phyloP scores from a whole-genome alignment of 2,329 filamentous ascomycete species.

The Cadophora gregata region DNA sequence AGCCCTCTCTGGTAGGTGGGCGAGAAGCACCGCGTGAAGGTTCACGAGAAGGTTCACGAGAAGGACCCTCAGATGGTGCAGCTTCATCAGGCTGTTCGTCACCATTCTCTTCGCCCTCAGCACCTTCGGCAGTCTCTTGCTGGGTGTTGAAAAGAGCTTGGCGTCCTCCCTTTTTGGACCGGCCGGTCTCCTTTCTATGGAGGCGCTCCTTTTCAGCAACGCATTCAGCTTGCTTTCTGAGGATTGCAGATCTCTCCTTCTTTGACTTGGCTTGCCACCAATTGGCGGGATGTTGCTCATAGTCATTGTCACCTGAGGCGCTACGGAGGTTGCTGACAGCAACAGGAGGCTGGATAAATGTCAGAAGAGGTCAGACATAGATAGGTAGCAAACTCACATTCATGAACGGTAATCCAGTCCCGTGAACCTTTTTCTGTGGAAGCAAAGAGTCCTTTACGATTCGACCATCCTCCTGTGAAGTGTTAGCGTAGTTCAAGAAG shows the following conservation, averaged over 20 bases:
- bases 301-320: constrained; percentile 28
- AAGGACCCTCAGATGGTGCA: background rate
- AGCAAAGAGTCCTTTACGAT: constrained; percentile 13
- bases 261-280: constrained; percentile 30
- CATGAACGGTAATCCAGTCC: constrained; percentile 24
- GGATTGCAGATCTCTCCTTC: constrained; percentile 18
- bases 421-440: constrained; percentile 26
- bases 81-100: constrained; percentile 22
- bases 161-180: constrained; percentile 14
- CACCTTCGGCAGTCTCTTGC: constrained; percentile 18
- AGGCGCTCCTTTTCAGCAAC: constrained; percentile 18
- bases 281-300: constrained; percentile 38
- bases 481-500: constrained; percentile 21
- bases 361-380: constrained; percentile 5
- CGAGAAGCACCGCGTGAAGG: background rate
- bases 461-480: constrained; percentile 33
- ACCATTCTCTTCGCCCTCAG: constrained; percentile 22
- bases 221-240: constrained; percentile 18
- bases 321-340: constrained; percentile 15
- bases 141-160: constrained; percentile 21
- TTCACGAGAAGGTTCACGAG: constrained; percentile 7
- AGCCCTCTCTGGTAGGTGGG: constrained; percentile 12
- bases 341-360: constrained; percentile 23
- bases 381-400: constrained; percentile 18
- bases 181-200: background rate